Base-by-base conservation (phyloP, 2,329 filamentous ascomycete genomes). In the Ploettnerulaceae sp. region DNA sequence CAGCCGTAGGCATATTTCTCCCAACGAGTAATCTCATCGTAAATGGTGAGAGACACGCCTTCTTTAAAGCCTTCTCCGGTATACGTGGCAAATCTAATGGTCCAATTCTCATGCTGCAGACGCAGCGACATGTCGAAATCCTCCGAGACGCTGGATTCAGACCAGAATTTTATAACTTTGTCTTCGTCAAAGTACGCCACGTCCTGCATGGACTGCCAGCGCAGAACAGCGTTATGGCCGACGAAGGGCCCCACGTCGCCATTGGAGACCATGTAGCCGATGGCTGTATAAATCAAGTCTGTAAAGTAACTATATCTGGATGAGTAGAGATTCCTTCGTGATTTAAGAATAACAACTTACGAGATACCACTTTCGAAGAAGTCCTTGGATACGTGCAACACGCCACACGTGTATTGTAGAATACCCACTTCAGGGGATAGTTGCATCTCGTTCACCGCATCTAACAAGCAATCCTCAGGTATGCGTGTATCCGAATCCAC, bases 1-100 rank as follows among this genome's bases (percentile, higher is more conserved):
- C 87, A 90, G 28, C 86, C 86, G 59, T 89, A 90, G 3, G 86
- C 87, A 63, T 89, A 89, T 67, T 91, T 91, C 62, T 91, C 86
- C 86, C 87, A 91, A 48, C 86, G 82, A 2, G 85, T 83, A 49
- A 91, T 73, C 66, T 91, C 87, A 66, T 91, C 86, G 62, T 91
- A 89, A 7, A 91, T 84, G 0, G 86, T 91, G 47, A 91, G 71
- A 1, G 86, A 90, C 44, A 91, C 86, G 54, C 87, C 86, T 64
- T 91, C 86, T 63, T 89, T 84, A 72, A 89, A 89, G 38, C 81
- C 84, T 14, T 84, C 79, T 26, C 81, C 81, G 5, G 82, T 81
- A 74, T 85, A 89, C 14, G 82, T 79, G 7, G 81, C 84, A 18
- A 89, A 72, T 22, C 85, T 81, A 56, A 87, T 83, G 53, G 82